Percentiles rank a stretch among this genome's conserved stretches.
These are phyloP conservation scores for Suillus variegatus DNA, from an alignment of 768 basidiomycete species.

Conservation along the genomic window DNA sequence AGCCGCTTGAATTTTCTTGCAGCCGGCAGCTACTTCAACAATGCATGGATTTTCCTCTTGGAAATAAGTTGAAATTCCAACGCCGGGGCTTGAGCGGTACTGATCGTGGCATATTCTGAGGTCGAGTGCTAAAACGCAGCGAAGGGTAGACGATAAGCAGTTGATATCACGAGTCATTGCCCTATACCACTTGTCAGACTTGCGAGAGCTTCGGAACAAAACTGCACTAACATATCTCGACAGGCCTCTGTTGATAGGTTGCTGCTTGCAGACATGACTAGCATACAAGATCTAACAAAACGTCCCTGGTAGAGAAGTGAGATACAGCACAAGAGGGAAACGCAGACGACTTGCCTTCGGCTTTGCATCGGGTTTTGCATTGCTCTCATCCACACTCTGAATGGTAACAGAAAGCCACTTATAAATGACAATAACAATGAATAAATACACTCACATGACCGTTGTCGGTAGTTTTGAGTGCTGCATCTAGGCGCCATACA, in stretches of 20 bases:
- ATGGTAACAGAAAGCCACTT: background rate
- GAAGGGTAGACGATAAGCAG: background rate
- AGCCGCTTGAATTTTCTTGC: background rate
- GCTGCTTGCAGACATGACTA: background rate
- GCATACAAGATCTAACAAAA: background rate
- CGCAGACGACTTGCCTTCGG: background rate
- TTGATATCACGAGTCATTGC: background rate
- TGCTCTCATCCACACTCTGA: background rate
- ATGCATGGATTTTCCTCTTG: background rate
- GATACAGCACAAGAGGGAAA: too few relatives aligned
- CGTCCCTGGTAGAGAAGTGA: background rate
- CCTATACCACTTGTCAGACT: background rate
- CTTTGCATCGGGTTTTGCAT: background rate
- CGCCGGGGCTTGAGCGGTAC: background rate
- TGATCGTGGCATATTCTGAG: too few relatives aligned
- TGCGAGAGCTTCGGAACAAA: background rate
- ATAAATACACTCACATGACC: too few relatives aligned
- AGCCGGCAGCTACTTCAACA: background rate
- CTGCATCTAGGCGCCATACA: slow-evolving; percentile 71
- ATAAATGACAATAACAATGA: background rate
- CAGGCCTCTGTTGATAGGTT: background rate
- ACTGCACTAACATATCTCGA: background rate
- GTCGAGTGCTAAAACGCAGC: background rate
- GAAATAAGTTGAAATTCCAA: background rate
- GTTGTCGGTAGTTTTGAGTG: background rate